Conservation (phyloP, 208 protist genomes). For the Acanthamoeba triangularis region DNA sequence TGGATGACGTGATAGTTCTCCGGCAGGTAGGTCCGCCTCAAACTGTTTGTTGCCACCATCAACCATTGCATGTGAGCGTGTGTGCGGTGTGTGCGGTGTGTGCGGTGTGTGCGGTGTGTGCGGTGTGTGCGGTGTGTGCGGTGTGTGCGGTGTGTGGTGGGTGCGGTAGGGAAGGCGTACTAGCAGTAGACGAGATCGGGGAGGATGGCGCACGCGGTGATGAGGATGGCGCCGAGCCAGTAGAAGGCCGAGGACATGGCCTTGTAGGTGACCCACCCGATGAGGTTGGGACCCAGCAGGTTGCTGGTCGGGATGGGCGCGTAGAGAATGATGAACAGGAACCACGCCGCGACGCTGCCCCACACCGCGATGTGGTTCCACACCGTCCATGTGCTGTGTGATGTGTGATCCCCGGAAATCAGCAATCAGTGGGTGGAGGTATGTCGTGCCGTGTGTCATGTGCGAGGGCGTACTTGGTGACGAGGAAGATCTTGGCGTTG, state of each 20-base stretch:
- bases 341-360: background rate
- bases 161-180: background rate
- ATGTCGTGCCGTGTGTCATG: background rate
- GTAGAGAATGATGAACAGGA: conserved; percentile 19
- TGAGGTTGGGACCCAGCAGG: background rate
- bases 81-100: background rate
- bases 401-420: background rate
- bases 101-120: background rate
- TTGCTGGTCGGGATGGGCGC: background rate
- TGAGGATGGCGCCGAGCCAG: conserved; percentile 8
- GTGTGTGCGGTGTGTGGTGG: background rate
- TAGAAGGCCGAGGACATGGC: background rate
- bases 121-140: background rate
- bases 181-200: conserved; percentile 32
- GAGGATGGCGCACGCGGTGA: background rate
- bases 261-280: conserved; percentile 12
- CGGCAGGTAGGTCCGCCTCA: conserved; percentile 67
- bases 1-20: conserved; percentile 71
- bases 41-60: background rate
- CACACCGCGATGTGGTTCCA: conserved; percentile 16
- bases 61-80: background rate
- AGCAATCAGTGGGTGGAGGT: background rate
- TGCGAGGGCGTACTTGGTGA: conserved; percentile 12
- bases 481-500: background rate
- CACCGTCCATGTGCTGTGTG: conserved; percentile 2